Conservation (phyloP, 2,329 filamentous ascomycete genomes). For the Microcyclospora pomicola region DNA sequence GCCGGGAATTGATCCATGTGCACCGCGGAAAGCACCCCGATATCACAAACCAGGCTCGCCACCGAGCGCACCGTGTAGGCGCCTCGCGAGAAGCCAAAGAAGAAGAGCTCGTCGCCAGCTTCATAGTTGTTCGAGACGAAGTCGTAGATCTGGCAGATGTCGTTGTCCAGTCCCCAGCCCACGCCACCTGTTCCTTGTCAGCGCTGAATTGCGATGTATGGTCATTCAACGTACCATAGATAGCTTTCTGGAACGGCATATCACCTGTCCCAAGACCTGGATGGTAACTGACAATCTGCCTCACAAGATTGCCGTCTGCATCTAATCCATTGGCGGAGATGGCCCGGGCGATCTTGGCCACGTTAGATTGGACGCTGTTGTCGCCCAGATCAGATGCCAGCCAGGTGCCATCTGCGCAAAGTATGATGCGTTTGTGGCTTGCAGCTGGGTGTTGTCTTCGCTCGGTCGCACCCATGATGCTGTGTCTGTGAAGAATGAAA, state of each 20-base stretch:
- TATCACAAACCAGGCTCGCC: constrained; percentile 4
- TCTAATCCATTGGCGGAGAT: constrained; percentile 31
- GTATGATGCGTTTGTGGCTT: constrained; percentile 10
- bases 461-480: too few relatives aligned
- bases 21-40: constrained; percentile 6
- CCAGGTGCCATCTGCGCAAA: constrained; percentile 27
- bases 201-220: neutral
- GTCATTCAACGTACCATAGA: constrained; percentile 5
- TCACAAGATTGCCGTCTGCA: constrained; percentile 17
- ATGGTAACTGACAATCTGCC: constrained; percentile 37
- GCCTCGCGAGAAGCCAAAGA: constrained; percentile 13
- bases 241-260: constrained; percentile 6
- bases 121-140: constrained; percentile 38
- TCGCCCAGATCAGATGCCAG: constrained; percentile 31
- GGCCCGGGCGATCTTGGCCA: constrained; percentile 32
- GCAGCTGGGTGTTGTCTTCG: too few relatives aligned
- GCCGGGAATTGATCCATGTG: constrained; percentile 6
- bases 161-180: constrained; percentile 25
- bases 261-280: constrained; percentile 32
- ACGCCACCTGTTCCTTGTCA: constrained; percentile 3
- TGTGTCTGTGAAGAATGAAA: too few relatives aligned
- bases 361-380: constrained; percentile 29
- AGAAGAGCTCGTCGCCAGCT: constrained; percentile 31
- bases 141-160: constrained; percentile 31
- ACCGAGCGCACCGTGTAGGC: constrained; percentile 20